Evolutionary conservation across 371 early-diverging fungal species (phyloP), one percentile per base, ranked within the genome.

Genomic region (Mortierella sp.): DNA sequence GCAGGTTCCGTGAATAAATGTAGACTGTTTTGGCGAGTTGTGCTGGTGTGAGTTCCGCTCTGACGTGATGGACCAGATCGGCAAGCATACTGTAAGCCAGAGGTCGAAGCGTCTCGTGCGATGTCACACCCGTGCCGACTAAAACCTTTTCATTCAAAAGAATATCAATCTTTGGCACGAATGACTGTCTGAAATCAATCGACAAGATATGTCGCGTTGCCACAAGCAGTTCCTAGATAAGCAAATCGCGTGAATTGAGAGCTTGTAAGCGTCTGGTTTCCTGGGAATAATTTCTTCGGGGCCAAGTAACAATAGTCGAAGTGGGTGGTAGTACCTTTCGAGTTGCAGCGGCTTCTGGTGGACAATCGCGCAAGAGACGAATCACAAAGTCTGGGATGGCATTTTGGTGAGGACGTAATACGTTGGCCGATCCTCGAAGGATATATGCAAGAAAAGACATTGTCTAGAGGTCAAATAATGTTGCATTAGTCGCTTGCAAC

Each of bases 401-500:
- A 24, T 94, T 90, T 84, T 97, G 94, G 84, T 95, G 94, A 21
- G 95, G 95, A 60, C 93, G 89, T 70, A 98, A 87, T 16, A 93
- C 83, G 26, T 88, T 81, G 19, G 94, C 92, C 72, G 97, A 97
- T 47, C 94, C 94, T 58, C 97, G 93, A 73, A 97, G 88, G 73
- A 99, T 96, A 84, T 97, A 98, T 0, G 99, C 98, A 74, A 99
- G 88, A 88, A 99, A 99, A 2, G 98, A 98, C 89, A 98, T 94
- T 14, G 98, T 99, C 94, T 98, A 83, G 3, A 65, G 44, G 34
- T 19, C 38, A 14, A 38, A 60, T 4, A 60, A 54, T 38, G 21
- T 57, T 7, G 63, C 24, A 38, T 73, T 73, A 73, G 54, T 54
- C n/a, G 45, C 24, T 42, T 38, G 54, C 6, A 31, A 5, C 24